Evolutionary conservation across 805 yeast genomes (phyloP), one percentile per base, ranked within the genome.

Genomic region (Zygotorulaspora danielsina): DNA sequence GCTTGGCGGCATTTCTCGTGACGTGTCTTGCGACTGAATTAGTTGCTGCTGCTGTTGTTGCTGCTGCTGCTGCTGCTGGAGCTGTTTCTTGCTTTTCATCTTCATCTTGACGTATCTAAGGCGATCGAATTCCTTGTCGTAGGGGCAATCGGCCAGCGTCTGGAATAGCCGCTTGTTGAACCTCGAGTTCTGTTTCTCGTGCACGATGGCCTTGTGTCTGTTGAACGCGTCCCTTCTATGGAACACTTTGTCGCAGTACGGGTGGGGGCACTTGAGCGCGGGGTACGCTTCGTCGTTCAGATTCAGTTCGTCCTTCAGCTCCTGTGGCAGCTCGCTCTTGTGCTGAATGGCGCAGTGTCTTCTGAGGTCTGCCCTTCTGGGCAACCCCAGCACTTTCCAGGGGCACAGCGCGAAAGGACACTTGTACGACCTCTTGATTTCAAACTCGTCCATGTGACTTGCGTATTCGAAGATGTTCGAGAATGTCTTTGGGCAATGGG

Each of bases 141-240:
- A 46, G 13, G 64, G 61, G 36, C 59, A 55, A 5, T 51, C 49
- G 11, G 40, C 42, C 21, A 54, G 25, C 2, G 65, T 52, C 32
- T 50, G 56, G 5, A 46, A 35, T 32, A 64, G 34, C 24, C 69
- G 51, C 42, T 51, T 66, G 46, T 70, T 71, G 51, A 70, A 70
- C 15, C 74, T 46, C 15, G 72, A 66, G 4, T 57, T 50, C 5
- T 50, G 49, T 36, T 69, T 68, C 16, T 59, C 50, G 51, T 77
- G 81, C 10, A 75, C 79, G 42, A 76, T 61, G 35, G 67, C 67
- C 19, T 64, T 64, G 49, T 78, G 84, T 46, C 83, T 65, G 30
- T 64, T 67, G 40, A 71, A 64, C 1, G 81, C 72, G 53, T 78
- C 83, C 38, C 67, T 69, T 35, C 83, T 60, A 44, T 70, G 69